Percentiles rank a stretch among this genome's conserved stretches.
These are phyloP conservation scores for Penicillium steckii DNA, from an alignment of 495 filamentous ascomycete genomes.

Conservation along the genomic window DNA sequence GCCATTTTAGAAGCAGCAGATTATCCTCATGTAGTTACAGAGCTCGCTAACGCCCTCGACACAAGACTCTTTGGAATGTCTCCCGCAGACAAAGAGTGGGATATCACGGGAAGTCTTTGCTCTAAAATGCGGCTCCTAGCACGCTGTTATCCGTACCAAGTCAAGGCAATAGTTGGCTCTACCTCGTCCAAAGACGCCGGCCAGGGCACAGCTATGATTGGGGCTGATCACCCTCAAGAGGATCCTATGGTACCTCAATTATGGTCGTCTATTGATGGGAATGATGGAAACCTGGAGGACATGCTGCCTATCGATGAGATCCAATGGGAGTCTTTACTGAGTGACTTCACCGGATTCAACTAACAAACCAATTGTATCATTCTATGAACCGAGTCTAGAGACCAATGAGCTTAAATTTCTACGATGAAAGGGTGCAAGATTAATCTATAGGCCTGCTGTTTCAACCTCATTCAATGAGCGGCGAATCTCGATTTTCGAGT, in stretches of 20 bases:
- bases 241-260: conserved; percentile 7
- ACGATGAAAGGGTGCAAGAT: too few relatives aligned
- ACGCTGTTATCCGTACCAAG: conserved; percentile 18
- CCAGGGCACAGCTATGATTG: conserved; percentile 4
- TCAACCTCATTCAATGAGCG: too few relatives aligned
- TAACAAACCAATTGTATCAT: neutral
- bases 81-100: conserved; percentile 14
- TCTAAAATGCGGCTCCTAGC: conserved; percentile 16
- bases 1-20: conserved; percentile 15
- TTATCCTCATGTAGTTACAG: conserved; percentile 13
- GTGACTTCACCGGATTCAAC: conserved; percentile 13
- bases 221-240: neutral
- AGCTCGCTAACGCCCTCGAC: conserved; percentile 12
- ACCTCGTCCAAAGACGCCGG: neutral
- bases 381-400: neutral
- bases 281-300: conserved; percentile 20
- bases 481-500: too few relatives aligned
- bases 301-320: conserved; percentile 22
- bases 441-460: too few relatives aligned
- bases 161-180: conserved; percentile 9
- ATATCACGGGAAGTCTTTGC: conserved; percentile 17
- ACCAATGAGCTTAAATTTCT: neutral
- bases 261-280: conserved; percentile 17
- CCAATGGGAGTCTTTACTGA: conserved; percentile 20
- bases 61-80: conserved; percentile 10